phyloP scores from a whole-genome alignment of 2,329 filamentous ascomycete genomes.

The Boeremia lycopersici region DNA sequence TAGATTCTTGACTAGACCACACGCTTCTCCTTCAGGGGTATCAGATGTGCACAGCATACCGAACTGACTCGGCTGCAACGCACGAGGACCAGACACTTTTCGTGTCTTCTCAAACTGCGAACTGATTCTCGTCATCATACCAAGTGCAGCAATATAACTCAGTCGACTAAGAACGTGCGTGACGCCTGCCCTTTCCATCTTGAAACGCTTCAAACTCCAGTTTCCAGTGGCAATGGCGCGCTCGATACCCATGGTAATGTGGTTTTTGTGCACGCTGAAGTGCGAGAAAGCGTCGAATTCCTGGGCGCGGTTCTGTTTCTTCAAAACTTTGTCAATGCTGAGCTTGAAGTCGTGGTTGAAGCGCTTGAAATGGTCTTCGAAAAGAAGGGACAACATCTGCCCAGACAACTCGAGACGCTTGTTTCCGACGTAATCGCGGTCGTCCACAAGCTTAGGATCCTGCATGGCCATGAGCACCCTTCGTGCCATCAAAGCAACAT shows the following conservation, averaged over 20 bases:
- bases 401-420: slow-evolving; percentile 94
- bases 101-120: slow-evolving; percentile 99
- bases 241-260: slow-evolving; percentile 92
- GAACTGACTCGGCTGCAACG: slow-evolving; percentile 95
- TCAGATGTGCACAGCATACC: slow-evolving; percentile 98
- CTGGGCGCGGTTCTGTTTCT: slow-evolving; percentile 88
- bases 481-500: slow-evolving; percentile 97
- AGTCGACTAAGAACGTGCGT: slow-evolving; percentile 94
- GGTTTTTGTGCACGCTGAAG: slow-evolving; percentile 81
- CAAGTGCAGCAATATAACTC: slow-evolving; percentile 94
- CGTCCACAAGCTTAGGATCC: slow-evolving; percentile 87
- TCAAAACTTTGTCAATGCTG: slow-evolving; percentile 93
- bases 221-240: slow-evolving; percentile 96
- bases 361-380: slow-evolving; percentile 97
- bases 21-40: slow-evolving; percentile 97
- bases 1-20: slow-evolving; percentile 96
- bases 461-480: slow-evolving; percentile 92
- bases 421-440: slow-evolving; percentile 97
- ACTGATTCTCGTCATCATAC: slow-evolving; percentile 99
- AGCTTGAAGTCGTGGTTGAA: slow-evolving; percentile 88
- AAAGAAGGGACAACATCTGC: slow-evolving; percentile 88
- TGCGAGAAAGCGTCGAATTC: slow-evolving; percentile 86
- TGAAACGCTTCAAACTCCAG: slow-evolving; percentile 97
- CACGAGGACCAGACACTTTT: slow-evolving; percentile 94
- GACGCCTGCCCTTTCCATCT: slow-evolving; percentile 96